A percentile compares a stretch with the other conserved stretches of the same genome.
Conservation (phyloP, 2,329 filamentous ascomycete species). For the Lachnum nothofagi region DNA sequence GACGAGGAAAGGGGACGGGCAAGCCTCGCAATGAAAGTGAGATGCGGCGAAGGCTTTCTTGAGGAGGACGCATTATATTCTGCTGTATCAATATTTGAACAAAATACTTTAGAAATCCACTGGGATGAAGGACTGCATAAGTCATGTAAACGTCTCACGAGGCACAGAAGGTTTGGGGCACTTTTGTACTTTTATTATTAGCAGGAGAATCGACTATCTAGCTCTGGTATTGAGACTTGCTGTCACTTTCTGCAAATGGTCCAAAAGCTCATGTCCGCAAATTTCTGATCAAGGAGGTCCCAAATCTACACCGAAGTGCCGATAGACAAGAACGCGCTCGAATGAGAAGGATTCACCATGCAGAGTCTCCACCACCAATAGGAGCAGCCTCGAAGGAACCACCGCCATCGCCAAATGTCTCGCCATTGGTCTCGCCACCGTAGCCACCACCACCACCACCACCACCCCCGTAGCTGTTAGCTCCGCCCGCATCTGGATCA, state of each 20-base stretch:
- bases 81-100: not conserved
- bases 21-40: too few species aligned
- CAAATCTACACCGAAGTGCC: not conserved
- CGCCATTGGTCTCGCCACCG: not conserved
- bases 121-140: not conserved
- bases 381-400: not conserved
- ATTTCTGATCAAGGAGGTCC: not conserved
- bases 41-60: not conserved
- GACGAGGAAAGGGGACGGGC: not conserved
- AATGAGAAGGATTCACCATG: not conserved
- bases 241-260: not conserved
- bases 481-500: constrained; percentile 16
- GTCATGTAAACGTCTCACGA: too few species aligned
- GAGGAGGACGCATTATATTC: not conserved
- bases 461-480: constrained; percentile 18
- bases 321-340: not conserved
- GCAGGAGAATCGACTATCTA: not conserved
- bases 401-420: not conserved
- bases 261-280: not conserved
- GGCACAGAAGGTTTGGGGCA: too few species aligned
- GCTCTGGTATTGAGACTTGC: not conserved
- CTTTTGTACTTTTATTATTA: not conserved
- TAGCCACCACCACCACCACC: constrained; percentile 9
- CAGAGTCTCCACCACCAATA: not conserved
- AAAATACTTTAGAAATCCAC: not conserved